Percentiles rank a stretch among this genome's conserved stretches.
Conservation (phyloP, 176 grass and related monocot species). For the Urochloa ruziziensis region DNA sequence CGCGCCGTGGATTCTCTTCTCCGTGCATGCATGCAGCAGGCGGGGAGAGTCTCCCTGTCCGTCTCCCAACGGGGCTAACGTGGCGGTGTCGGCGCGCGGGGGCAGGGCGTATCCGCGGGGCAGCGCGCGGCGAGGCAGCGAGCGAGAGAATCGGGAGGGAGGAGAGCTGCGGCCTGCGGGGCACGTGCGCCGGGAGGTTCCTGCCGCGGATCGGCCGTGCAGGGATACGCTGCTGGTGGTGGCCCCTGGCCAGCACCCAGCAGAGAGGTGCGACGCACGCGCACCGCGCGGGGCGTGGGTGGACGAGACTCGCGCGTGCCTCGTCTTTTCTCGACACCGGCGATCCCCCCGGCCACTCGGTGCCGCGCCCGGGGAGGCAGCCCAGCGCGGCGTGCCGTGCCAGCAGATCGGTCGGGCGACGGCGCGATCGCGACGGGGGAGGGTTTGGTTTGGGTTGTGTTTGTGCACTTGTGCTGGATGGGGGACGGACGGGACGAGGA, state of each 20-base stretch:
- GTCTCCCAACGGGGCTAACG: not conserved
- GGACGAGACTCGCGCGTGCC: not conserved
- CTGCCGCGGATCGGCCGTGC: not conserved
- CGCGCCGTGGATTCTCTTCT: conserved; percentile 1
- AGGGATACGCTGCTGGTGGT: too few species aligned
- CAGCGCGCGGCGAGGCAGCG: not conserved
- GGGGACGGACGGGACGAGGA: too few species aligned
- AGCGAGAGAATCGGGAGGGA: not conserved
- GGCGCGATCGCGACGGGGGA: too few species aligned
- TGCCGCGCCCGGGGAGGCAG: conserved; percentile 29
- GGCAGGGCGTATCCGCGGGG: not conserved
- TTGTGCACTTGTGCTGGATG: too few species aligned
- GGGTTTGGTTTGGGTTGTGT: too few species aligned
- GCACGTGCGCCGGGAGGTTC: not conserved
- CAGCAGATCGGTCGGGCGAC: too few species aligned
- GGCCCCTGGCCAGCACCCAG: not conserved
- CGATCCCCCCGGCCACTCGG: not conserved
- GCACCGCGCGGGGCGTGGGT: conserved; percentile 6
- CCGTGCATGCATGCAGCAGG: too few species aligned
- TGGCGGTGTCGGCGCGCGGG: conserved; percentile 16
- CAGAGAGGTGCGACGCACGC: not conserved
- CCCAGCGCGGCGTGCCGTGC: not conserved
- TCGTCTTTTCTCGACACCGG: conserved; percentile 24
- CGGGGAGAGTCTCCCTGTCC: too few species aligned
- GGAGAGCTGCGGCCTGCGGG: not conserved